Evolutionary conservation across 495 filamentous ascomycete genomes (phyloP), one percentile per base, ranked within the genome.

Genomic region (Bathelium albidoporum): DNA sequence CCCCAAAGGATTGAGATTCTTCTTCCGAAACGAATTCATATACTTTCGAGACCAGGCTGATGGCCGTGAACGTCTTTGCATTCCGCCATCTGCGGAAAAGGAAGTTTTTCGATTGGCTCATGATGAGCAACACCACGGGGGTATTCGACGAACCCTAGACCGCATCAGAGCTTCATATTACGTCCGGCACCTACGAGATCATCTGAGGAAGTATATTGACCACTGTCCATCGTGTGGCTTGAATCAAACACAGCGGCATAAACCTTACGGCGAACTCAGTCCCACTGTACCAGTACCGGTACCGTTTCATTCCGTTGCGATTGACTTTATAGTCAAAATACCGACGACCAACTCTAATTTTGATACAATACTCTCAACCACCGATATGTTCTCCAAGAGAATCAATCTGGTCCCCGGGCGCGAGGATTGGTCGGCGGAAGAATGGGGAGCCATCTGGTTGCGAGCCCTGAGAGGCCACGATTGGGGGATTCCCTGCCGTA

Each of bases 271-370:
- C 3, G 32, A 59, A 31, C 43, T 63, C 16, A 9, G 28, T 36
- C 28, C 24, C 18, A 55, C 59, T n/a, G 9, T 31, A 26, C 11
- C 24, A 18, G 24, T 26, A 4, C 7, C 14, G 5, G 7, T 28
- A 5, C 43, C 26, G 26, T 63, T 60, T 34, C 20, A 63, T 32
- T 32, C 26, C 10, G 16, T 60, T 28, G 32, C 43, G 7, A 28
- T 26, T 7, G 45, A 63, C 29, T 63, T 63, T 41, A 63, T 63
- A 5, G 32, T 63, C 2, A 24, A 24, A 29, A 24, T 63, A 63
- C 61, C 31, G 7, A 16, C n/a, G 59, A 41, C 43, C 4, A n/a
- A 4, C 16, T 3, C 59, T 14, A 32, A 32, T 16, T 28, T 10
- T 31, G 32, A 63, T 34, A 59, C 49, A 3, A 11, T 59, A 5